phyloP scores from a whole-genome alignment of 495 filamentous ascomycete genomes.

The Penicillium paradoxum region DNA sequence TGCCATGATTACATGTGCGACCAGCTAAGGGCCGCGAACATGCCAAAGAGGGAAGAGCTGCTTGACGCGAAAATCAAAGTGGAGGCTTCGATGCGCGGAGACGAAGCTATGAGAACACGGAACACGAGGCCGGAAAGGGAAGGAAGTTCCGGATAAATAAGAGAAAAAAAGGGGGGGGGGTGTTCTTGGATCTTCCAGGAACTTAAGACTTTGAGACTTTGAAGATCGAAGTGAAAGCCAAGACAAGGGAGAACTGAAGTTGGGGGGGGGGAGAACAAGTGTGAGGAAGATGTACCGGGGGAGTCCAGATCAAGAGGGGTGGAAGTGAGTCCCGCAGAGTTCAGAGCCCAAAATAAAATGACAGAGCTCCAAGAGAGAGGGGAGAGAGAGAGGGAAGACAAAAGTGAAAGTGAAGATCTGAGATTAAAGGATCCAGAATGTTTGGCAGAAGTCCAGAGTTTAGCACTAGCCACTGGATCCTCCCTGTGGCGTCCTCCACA shows the following conservation, averaged over 20 bases:
- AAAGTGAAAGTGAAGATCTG: conserved; percentile 8
- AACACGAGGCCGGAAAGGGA: conserved; percentile 10
- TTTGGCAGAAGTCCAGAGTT: conserved; percentile 7
- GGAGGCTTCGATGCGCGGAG: conserved; percentile 11
- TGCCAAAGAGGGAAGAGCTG: conserved; percentile 31
- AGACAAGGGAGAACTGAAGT: conserved; percentile 4
- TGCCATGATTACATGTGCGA: conserved; percentile 48
- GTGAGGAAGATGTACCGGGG: conserved; percentile 1
- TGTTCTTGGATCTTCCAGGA: neutral
- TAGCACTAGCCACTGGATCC: conserved; percentile 10
- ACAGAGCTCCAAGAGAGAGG: neutral
- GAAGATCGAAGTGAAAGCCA: conserved; percentile 7
- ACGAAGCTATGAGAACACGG: conserved; percentile 5
- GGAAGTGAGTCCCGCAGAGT: neutral
- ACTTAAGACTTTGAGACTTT: neutral
- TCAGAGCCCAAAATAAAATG: neutral
- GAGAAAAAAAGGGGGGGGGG: conserved; percentile 8
- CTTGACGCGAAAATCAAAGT: conserved; percentile 27
- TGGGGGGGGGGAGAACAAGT: conserved; percentile 5
- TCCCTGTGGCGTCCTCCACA: conserved; percentile 9
- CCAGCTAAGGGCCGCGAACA: conserved; percentile 35
- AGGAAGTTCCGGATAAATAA: conserved; percentile 6
- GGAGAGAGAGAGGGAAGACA: conserved; percentile 12
- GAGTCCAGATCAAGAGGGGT: conserved; percentile 9
- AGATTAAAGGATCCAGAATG: conserved; percentile 14